Evolutionary conservation across 1,284 basidiomycete species (phyloP).

Genomic region (Testicularia cyperi): DNA sequence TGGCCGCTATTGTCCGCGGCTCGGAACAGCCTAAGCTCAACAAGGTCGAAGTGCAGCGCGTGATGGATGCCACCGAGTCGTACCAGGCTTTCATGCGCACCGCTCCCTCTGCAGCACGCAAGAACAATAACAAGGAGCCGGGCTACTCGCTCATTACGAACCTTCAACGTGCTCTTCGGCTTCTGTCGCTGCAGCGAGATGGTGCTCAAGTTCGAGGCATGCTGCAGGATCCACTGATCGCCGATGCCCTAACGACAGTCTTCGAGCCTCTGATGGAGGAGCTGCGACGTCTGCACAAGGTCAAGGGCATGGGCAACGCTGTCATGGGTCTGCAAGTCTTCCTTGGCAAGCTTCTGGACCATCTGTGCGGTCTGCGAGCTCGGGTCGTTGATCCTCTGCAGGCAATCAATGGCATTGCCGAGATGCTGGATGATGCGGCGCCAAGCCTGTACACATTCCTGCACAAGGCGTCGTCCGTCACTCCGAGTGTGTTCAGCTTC

Average conservation of each 20-base stretch:
- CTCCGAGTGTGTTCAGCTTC: slow-evolving; percentile 47
- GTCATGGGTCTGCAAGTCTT: slow-evolving; percentile 40
- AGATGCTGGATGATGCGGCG: slow-evolving; percentile 50
- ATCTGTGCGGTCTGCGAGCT: slow-evolving; percentile 48
- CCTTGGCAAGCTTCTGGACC: slow-evolving; percentile 41
- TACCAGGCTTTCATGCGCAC: slow-evolving; percentile 50
- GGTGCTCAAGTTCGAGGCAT: slow-evolving; percentile 54
- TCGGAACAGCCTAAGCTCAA: slow-evolving; percentile 54
- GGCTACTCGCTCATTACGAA: slow-evolving; percentile 48
- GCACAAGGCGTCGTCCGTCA: slow-evolving; percentile 28
- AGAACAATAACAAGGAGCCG: slow-evolving; percentile 45
- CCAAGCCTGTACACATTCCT: slow-evolving; percentile 46
- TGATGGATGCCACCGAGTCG: slow-evolving; percentile 47
- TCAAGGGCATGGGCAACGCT: slow-evolving; percentile 39
- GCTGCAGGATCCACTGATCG: slow-evolving; percentile 48
- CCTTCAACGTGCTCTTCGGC: slow-evolving; percentile 48
- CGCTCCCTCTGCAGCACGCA: slow-evolving; percentile 37
- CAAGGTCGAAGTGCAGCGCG: slow-evolving; percentile 51
- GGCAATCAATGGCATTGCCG: slow-evolving; percentile 47
- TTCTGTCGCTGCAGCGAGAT: slow-evolving; percentile 52
- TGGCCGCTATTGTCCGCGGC: slow-evolving; percentile 55
- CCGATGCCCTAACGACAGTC: slow-evolving; percentile 36
- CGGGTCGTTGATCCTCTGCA: slow-evolving; percentile 52
- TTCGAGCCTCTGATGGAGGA: slow-evolving; percentile 53
- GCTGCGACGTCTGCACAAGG: slow-evolving; percentile 43